Evolutionary conservation across 2,329 filamentous ascomycete genomes (phyloP).

Genomic region (Cladosporium sp.): DNA sequence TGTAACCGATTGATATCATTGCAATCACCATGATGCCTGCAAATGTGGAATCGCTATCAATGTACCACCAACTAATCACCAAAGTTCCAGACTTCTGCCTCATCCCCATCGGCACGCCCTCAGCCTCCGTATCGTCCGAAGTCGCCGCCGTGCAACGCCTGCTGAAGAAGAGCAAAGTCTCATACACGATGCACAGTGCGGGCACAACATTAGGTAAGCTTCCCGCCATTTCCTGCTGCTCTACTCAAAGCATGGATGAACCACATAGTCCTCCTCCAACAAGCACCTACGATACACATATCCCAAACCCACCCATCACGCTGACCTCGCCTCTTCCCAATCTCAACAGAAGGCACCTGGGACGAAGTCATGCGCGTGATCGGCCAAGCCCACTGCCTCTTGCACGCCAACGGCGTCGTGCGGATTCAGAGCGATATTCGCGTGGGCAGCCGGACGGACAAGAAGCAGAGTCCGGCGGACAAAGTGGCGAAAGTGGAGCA

Average conservation of each 20-base stretch:
- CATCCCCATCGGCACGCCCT: slow-evolving; percentile 65
- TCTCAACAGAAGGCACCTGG: slow-evolving; percentile 74
- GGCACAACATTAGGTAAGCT: slow-evolving; percentile 83
- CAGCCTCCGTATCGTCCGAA: slow-evolving; percentile 55
- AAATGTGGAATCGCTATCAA: too few species aligned
- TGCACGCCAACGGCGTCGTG: slow-evolving; percentile 72
- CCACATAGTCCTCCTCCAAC: too few species aligned
- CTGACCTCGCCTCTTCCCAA: not conserved
- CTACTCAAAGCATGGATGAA: too few species aligned
- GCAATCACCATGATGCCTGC: too few species aligned
- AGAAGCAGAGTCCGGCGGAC: slow-evolving; percentile 73
- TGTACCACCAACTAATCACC: not conserved
- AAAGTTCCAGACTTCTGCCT: slow-evolving; percentile 82
- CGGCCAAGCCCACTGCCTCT: slow-evolving; percentile 73
- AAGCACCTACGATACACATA: too few species aligned
- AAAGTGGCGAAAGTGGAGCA: slow-evolving; percentile 65
- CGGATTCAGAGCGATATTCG: slow-evolving; percentile 87
- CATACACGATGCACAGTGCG: slow-evolving; percentile 86
- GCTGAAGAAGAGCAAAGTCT: slow-evolving; percentile 73
- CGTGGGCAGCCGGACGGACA: slow-evolving; percentile 80
- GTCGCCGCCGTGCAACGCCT: slow-evolving; percentile 85
- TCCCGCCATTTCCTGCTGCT: too few species aligned
- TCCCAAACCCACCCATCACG: too few species aligned
- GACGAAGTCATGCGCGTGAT: slow-evolving; percentile 79
- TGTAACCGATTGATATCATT: too few species aligned